Evolutionary conservation across 139 green algal species (phyloP).

Genomic region (Monoraphidium neglectum): DNA sequence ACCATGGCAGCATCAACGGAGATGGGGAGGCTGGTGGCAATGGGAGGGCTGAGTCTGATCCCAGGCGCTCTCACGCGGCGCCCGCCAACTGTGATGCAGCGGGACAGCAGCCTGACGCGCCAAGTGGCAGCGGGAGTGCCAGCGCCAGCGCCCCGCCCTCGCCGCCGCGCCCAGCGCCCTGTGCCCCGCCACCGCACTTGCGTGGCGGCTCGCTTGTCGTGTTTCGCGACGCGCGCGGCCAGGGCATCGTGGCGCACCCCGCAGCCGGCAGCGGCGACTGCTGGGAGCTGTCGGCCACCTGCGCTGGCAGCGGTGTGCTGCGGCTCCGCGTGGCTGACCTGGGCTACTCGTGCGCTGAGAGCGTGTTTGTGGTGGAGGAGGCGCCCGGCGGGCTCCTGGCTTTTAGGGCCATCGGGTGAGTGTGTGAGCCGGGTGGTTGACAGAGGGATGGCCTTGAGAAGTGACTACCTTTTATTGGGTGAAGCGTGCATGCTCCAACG

Average conservation of each 20-base stretch:
- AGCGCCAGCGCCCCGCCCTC: too few relatives aligned
- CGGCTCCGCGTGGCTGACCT: background rate
- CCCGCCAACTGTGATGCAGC: too few relatives aligned
- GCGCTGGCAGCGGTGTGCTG: background rate
- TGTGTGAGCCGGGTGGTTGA: background rate
- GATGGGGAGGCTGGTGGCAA: too few relatives aligned
- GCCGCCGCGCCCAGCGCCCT: too few relatives aligned
- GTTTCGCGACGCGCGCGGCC: constrained; percentile 19
- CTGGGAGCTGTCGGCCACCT: background rate
- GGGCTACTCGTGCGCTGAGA: background rate
- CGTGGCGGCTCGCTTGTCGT: constrained; percentile 7
- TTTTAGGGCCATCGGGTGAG: constrained; percentile 18
- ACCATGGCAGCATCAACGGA: too few relatives aligned
- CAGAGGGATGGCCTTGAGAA: background rate
- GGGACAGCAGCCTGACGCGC: too few relatives aligned
- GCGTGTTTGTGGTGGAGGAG: constrained; percentile 12
- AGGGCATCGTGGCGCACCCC: constrained; percentile 12
- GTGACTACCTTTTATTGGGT: background rate
- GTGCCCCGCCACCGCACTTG: too few relatives aligned
- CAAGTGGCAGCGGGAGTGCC: too few relatives aligned
- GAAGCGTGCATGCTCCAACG: background rate
- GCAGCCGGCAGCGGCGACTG: constrained; percentile 1
- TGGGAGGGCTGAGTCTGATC: too few relatives aligned
- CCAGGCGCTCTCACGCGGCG: too few relatives aligned
- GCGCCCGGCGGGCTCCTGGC: background rate